Evolutionary conservation across 331 rosid genomes (phyloP).

Genomic region (Telfairia occidentalis): DNA sequence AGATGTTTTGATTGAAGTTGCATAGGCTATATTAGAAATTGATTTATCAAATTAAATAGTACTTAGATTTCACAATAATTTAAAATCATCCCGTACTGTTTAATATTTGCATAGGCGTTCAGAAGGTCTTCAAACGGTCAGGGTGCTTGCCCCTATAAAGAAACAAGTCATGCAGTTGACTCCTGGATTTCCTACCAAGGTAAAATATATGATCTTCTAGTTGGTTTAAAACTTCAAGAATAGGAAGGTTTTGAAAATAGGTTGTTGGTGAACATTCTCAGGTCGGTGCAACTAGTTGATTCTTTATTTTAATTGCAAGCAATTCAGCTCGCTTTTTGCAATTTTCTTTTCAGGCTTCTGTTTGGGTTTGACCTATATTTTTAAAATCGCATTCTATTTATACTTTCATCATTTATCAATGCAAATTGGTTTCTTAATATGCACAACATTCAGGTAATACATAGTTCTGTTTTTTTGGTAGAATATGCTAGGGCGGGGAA

Average conservation of each 20-base stretch:
- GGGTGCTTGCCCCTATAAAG: slow-evolving; percentile 79
- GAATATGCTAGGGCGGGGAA: neutral
- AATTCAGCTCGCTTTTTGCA: neutral
- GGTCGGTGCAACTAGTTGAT: neutral
- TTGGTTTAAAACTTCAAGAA: neutral
- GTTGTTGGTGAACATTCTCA: neutral
- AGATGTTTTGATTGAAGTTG: slow-evolving; percentile 5
- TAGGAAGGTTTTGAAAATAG: neutral
- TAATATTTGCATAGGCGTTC: slow-evolving; percentile 48
- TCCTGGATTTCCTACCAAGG: slow-evolving; percentile 90
- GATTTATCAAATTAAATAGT: slow-evolving; percentile 4
- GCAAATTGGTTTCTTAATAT: neutral
- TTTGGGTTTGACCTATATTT: neutral
- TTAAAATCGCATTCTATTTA: neutral
- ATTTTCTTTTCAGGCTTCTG: neutral
- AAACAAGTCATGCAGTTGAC: slow-evolving; percentile 61
- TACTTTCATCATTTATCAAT: neutral
- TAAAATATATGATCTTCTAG: slow-evolving; percentile 8
- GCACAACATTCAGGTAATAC: neutral
- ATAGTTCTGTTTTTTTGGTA: neutral
- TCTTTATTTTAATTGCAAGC: neutral
- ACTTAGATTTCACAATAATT: neutral
- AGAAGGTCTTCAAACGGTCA: slow-evolving; percentile 72
- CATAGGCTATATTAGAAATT: slow-evolving; percentile 9
- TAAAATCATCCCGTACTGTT: neutral